Percentiles rank a stretch among this genome's conserved stretches.
Conservation (phyloP, 1,284 basidiomycete genomes). For the Ustanciosporium gigantosporum region DNA sequence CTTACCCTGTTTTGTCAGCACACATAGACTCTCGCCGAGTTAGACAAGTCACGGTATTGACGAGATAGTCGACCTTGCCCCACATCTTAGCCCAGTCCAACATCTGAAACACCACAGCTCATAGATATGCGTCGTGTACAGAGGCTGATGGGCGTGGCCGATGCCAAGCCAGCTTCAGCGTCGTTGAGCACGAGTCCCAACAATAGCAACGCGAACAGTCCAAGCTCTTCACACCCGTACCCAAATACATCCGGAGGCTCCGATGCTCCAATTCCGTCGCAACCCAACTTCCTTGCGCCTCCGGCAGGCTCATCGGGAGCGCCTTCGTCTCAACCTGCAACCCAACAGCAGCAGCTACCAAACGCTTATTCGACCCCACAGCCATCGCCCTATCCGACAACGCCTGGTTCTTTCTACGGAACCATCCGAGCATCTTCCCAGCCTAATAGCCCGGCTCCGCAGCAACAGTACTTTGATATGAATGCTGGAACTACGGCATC, state of each 20-base stretch:
- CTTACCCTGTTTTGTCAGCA: no score
- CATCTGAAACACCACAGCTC: no score
- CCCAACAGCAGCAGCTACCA: slow-evolving; percentile 1
- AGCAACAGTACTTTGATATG: slow-evolving; percentile 37
- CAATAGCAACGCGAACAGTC: slow-evolving; percentile 6
- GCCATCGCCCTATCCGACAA: slow-evolving; percentile 1
- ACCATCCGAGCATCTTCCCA: slow-evolving; percentile 13
- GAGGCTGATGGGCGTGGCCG: slow-evolving; percentile 34
- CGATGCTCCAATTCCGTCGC: slow-evolving; percentile 2
- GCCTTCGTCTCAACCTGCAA: background rate
- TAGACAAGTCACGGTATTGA: no score
- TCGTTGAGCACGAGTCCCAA: slow-evolving; percentile 17
- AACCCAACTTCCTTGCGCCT: slow-evolving; percentile 8
- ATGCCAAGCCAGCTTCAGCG: slow-evolving; percentile 34
- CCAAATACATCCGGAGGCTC: background rate
- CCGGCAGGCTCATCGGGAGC: slow-evolving; percentile 1
- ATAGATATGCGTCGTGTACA: slow-evolving; percentile 28
- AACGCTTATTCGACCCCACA: no score
- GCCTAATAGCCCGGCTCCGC: slow-evolving; percentile 13
- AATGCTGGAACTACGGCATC: background rate
- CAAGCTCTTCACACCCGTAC: background rate
- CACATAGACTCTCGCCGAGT: no score
- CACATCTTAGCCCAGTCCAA: no score
- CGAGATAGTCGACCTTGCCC: no score
- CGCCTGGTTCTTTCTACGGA: background rate